Evolutionary conservation across 2,329 filamentous ascomycete genomes (phyloP).

Genomic region (Leptographium procerum): DNA sequence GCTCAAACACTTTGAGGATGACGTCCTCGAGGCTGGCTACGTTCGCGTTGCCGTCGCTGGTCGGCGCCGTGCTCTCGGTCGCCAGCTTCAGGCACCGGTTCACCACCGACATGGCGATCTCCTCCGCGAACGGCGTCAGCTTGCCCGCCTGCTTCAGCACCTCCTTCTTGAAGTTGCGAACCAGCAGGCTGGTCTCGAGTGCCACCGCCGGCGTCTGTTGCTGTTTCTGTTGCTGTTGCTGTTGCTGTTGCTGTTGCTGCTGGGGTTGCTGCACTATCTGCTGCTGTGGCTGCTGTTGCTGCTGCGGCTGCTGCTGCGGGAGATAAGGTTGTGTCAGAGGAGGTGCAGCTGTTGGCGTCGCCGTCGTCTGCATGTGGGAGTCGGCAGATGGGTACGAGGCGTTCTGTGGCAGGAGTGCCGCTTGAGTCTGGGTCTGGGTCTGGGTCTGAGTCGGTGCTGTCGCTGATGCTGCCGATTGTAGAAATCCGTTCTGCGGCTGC

Average conservation of each 20-base stretch:
- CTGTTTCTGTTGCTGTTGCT: background rate
- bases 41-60: slow-evolving; percentile 12
- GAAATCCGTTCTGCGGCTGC: background rate
- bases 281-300: slow-evolving; percentile 3
- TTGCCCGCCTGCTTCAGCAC: slow-evolving; percentile 31
- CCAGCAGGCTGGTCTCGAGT: slow-evolving; percentile 25
- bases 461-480: background rate
- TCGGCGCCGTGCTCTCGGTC: slow-evolving; percentile 23
- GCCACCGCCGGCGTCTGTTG: background rate
- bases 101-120: slow-evolving; percentile 40
- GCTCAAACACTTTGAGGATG: slow-evolving; percentile 30
- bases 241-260: background rate
- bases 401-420: background rate
- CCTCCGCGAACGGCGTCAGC: slow-evolving; percentile 28
- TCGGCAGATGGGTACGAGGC: too few relatives aligned
- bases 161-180: slow-evolving; percentile 35
- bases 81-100: slow-evolving; percentile 40
- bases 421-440: too few relatives aligned
- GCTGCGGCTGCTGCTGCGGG: background rate
- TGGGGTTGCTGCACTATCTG: background rate
- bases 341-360: background rate
- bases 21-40: slow-evolving; percentile 33
- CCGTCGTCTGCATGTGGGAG: slow-evolving; percentile 6
- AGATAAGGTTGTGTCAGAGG: background rate
- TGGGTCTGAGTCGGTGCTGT: background rate